A percentile compares a stretch with the other conserved stretches of the same genome.
Evolutionary conservation across 176 grass and related monocot species (phyloP).

Genomic region (Alloteropsis semialata): DNA sequence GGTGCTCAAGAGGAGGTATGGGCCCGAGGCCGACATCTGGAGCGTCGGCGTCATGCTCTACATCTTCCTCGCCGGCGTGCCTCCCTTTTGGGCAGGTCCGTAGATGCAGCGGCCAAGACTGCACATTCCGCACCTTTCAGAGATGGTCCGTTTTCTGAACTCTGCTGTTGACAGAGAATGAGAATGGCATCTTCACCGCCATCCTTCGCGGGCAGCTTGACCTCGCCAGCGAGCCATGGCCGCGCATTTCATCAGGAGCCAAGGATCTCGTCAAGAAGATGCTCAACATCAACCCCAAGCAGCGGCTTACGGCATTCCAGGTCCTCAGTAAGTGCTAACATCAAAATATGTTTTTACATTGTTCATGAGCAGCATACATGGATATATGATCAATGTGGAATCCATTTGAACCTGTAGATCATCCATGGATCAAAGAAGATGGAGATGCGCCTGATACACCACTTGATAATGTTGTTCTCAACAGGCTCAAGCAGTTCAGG

Average conservation of each 20-base stretch:
- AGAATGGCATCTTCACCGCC: conserved; percentile 74
- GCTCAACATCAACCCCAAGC: conserved; percentile 67
- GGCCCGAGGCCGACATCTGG: conserved; percentile 74
- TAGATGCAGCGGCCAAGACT: no score
- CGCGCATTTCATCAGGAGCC: conserved; percentile 49
- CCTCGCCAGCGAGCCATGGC: conserved; percentile 68
- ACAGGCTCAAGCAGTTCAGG: conserved; percentile 78
- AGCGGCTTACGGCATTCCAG: conserved; percentile 69
- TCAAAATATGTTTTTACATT: neutral
- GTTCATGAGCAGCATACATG: neutral
- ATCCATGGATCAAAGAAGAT: conserved; percentile 96
- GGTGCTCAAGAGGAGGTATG: conserved; percentile 76
- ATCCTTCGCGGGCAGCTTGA: conserved; percentile 65
- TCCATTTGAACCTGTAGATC: conserved; percentile 40
- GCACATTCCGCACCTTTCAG: no score
- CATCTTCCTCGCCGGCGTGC: conserved; percentile 83
- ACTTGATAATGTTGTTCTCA: conserved; percentile 75
- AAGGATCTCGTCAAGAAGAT: conserved; percentile 78
- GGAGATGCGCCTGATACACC: conserved; percentile 75
- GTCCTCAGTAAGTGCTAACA: conserved; percentile 58
- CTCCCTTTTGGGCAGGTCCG: conserved; percentile 73
- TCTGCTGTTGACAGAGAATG: conserved; percentile 29
- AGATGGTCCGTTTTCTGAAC: no score
- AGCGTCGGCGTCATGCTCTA: conserved; percentile 85
- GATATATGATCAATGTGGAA: neutral